Evolutionary conservation across 805 yeast genomes (phyloP).

Genomic region (Saturnispora silvae): DNA sequence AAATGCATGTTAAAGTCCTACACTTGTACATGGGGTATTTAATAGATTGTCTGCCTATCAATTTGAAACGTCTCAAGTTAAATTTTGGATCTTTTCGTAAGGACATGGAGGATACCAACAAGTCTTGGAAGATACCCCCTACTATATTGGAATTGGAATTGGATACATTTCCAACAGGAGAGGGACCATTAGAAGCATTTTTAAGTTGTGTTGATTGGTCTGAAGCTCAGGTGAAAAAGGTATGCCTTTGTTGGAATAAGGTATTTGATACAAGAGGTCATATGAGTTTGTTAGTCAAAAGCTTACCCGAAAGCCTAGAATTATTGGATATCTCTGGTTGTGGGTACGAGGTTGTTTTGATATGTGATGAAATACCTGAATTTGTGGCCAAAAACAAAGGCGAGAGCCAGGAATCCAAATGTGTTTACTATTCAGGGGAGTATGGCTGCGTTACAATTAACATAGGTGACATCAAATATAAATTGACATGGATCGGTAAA

Average conservation of each 20-base stretch:
- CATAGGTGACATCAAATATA: conserved; percentile 1
- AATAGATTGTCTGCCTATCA: conserved; percentile 4
- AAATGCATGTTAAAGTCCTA: conserved; percentile 7
- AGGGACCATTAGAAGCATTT: conserved; percentile 5
- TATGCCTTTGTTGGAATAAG: conserved; percentile 8
- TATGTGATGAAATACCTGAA: conserved; percentile 5
- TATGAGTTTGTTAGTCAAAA: conserved; percentile 2
- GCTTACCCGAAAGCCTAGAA: conserved; percentile 5
- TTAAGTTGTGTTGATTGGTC: conserved; percentile 3
- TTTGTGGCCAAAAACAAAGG: background rate
- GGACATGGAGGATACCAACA: background rate
- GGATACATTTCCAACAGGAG: conserved; percentile 8
- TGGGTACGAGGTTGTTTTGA: conserved; percentile 8
- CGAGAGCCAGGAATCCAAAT: background rate
- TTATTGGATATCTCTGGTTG: conserved; percentile 7
- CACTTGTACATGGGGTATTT: conserved; percentile 5
- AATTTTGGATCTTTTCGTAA: conserved; percentile 5
- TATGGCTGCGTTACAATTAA: conserved; percentile 6
- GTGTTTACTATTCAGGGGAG: conserved; percentile 7
- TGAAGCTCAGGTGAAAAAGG: conserved; percentile 1
- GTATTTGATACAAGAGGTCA: conserved; percentile 7
- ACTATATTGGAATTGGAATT: conserved; percentile 6
- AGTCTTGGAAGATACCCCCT: conserved; percentile 3
- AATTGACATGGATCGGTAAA: conserved; percentile 4
- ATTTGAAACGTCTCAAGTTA: conserved; percentile 4